A percentile compares a stretch with the other conserved stretches of the same genome.
phyloP scores from a whole-genome alignment of 192 early-diverging fungal genomes.

The Linderina pennispora region DNA sequence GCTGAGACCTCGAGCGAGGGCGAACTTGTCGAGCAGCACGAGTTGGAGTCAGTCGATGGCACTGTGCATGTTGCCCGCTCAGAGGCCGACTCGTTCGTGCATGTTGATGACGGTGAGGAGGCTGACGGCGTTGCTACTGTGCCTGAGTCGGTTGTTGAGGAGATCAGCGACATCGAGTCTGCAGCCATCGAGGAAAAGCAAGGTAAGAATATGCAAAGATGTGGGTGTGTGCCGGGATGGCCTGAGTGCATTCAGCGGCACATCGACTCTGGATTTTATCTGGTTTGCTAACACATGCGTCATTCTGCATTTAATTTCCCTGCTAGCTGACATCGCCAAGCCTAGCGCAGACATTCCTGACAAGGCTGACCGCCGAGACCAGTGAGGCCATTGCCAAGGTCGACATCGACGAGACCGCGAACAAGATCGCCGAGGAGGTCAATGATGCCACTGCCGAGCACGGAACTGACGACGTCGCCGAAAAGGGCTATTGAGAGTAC shows the following conservation, averaged over 20 bases:
- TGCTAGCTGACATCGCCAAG: too few species aligned
- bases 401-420: conserved; percentile 8
- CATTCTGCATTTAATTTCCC: too few species aligned
- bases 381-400: too few species aligned
- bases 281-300: too few species aligned
- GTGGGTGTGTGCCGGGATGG: too few species aligned
- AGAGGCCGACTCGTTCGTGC: conserved; percentile 27
- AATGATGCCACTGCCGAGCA: too few species aligned
- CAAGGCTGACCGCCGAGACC: not conserved
- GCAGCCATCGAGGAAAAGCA: not conserved
- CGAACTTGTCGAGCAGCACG: not conserved
- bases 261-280: too few species aligned
- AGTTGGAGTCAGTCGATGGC: not conserved
- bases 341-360: not conserved
- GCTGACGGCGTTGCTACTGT: not conserved
- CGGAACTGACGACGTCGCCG: too few species aligned
- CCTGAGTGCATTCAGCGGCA: too few species aligned
- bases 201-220: not conserved
- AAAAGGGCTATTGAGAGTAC: too few species aligned
- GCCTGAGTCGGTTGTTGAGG: not conserved
- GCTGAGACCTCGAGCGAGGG: not conserved
- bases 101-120: conserved; percentile 11
- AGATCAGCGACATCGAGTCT: not conserved
- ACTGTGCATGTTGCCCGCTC: not conserved
- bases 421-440: conserved; percentile 8